Conservation (phyloP, 2,329 filamentous ascomycete genomes). For the Lojkania enalia region DNA sequence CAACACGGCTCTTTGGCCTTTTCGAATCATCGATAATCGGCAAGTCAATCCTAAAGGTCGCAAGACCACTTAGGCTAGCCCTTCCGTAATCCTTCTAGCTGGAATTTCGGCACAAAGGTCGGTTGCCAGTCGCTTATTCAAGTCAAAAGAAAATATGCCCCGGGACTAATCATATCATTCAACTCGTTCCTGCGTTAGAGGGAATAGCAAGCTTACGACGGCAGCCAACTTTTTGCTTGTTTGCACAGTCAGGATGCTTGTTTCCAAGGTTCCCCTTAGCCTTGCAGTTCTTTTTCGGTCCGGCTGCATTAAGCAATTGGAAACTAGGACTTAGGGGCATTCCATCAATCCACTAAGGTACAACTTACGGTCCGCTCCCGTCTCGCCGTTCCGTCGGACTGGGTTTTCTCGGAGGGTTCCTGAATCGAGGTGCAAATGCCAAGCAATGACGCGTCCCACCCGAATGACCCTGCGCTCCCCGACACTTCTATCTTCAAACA, state of each 20-base stretch:
- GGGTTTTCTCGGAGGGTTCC: conserved; percentile 10
- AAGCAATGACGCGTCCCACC: conserved; percentile 9
- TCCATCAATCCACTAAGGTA: not conserved
- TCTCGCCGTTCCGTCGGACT: not conserved
- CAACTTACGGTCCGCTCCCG: not conserved
- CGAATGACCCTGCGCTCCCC: not conserved
- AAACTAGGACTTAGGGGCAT: too few species aligned
- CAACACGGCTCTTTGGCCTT: too few species aligned
- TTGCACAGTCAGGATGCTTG: conserved; percentile 8
- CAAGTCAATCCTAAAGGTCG: too few species aligned
- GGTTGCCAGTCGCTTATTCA: too few species aligned
- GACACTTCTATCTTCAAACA: not conserved
- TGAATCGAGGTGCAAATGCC: conserved; percentile 8
- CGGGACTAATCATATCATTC: too few species aligned
- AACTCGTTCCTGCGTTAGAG: conserved; percentile 13
- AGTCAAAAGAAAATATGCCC: too few species aligned
- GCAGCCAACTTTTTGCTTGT: conserved; percentile 2
- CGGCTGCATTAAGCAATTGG: not conserved
- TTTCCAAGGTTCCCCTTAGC: conserved; percentile 1
- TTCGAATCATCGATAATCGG: too few species aligned
- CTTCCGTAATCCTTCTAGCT: too few species aligned
- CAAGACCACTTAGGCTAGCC: too few species aligned
- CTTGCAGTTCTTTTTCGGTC: not conserved
- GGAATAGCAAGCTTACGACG: conserved; percentile 14
- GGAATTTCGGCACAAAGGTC: too few species aligned